These are phyloP conservation scores for Cokeromyces recurvatus DNA, from an alignment of 371 early-diverging fungal species.

Conservation along the genomic window DNA sequence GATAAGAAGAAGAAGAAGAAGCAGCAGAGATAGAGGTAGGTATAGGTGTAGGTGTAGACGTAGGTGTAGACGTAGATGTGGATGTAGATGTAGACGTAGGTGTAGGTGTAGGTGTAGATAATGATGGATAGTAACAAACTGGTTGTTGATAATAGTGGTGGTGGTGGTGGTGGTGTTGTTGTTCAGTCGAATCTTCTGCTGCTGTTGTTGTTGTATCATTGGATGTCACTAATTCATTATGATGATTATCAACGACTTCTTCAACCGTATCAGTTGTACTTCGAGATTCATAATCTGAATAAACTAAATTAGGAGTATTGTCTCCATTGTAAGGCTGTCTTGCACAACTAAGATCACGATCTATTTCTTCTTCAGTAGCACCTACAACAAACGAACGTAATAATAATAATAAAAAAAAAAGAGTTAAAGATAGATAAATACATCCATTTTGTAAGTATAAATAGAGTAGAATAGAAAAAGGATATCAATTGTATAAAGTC, in stretches of 20 bases:
- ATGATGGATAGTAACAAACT: no score
- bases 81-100: no score
- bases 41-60: no score
- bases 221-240: no score
- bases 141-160: no score
- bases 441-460: neutral
- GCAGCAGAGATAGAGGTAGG: no score
- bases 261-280: constrained; percentile 22
- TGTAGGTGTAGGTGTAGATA: constrained; percentile 57
- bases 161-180: neutral
- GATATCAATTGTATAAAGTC: constrained; percentile 28
- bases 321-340: constrained; percentile 22
- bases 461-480: constrained; percentile 11
- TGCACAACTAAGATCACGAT: constrained; percentile 20
- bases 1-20: no score
- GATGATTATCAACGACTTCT: no score
- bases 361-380: constrained; percentile 20
- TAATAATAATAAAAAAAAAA: no score
- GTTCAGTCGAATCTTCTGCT: no score
- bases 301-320: constrained; percentile 22
- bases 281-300: constrained; percentile 28
- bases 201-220: no score
- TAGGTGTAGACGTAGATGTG: no score
- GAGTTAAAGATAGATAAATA: constrained; percentile 12
- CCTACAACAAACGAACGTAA: constrained; percentile 32